phyloP scores from a whole-genome alignment of 1,284 basidiomycete species.

The Papiliotrema flavescens region DNA sequence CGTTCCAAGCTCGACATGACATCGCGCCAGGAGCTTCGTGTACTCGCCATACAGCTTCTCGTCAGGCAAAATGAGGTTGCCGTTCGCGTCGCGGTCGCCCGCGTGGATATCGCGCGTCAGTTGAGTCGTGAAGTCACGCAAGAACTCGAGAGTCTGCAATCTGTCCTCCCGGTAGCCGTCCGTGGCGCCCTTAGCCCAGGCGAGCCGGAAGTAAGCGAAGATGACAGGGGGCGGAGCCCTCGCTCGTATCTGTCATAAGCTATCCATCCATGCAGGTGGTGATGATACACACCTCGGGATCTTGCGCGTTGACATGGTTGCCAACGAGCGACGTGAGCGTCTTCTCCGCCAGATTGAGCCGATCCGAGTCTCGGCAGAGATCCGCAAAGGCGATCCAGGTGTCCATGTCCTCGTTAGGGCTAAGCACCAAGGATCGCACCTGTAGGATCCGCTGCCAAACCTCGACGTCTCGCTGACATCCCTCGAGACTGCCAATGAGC shows the following conservation, averaged over 20 bases:
- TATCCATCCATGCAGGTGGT: conserved; percentile 7
- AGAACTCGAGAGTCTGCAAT: conserved; percentile 73
- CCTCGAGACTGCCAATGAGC: conserved; percentile 65
- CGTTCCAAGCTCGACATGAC: conserved; percentile 94
- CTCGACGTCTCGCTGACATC: conserved; percentile 97
- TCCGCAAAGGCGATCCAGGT: conserved; percentile 98
- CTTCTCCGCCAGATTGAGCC: conserved; percentile 90
- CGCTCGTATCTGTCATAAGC: conserved; percentile 52
- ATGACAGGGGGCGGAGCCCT: conserved; percentile 94
- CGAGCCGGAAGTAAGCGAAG: conserved; percentile 94
- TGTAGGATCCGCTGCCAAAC: conserved; percentile 98
- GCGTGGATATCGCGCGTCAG: conserved; percentile 71
- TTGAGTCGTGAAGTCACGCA: conserved; percentile 77
- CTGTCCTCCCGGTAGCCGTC: conserved; percentile 50
- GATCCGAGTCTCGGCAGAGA: conserved; percentile 77
- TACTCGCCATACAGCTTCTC: conserved; percentile 65
- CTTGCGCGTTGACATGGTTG: conserved; percentile 50
- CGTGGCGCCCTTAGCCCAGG: conserved; percentile 78
- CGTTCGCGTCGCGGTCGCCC: conserved; percentile 53
- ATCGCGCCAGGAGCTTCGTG: conserved; percentile 85
- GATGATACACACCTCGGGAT: conserved; percentile 27
- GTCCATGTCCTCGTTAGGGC: conserved; percentile 88
- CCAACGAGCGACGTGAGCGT: conserved; percentile 88
- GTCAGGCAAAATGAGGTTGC: conserved; percentile 54
- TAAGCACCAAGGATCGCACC: conserved; percentile 89